phyloP scores from a whole-genome alignment of 345 rosid species.

The Nephelium lappaceum region DNA sequence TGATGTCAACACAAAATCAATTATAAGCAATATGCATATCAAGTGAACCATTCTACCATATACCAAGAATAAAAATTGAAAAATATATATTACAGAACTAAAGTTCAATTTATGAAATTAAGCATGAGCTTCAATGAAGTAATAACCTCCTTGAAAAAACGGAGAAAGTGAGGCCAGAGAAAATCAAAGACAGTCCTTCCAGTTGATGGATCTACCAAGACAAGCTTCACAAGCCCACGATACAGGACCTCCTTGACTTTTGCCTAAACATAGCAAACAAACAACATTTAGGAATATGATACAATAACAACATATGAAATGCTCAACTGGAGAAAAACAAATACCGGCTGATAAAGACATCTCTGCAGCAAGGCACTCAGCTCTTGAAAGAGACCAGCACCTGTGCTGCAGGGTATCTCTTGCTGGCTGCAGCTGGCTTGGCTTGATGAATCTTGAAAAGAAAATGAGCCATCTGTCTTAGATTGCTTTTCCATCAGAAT shows the following conservation, averaged over 20 bases:
- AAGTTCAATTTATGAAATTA: constrained; percentile 7
- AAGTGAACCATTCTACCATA: constrained; percentile 16
- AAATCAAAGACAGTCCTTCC: constrained; percentile 65
- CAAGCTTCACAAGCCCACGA: constrained; percentile 75
- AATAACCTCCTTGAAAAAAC: constrained; percentile 69
- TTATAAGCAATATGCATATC: neutral
- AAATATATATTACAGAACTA: neutral
- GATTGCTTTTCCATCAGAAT: constrained; percentile 71
- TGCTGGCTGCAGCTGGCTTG: constrained; percentile 94
- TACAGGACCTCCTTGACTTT: constrained; percentile 63
- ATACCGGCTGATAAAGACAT: constrained; percentile 85
- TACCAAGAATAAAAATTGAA: neutral
- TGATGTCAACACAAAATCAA: neutral
- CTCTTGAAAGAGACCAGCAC: constrained; percentile 63
- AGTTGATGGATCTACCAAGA: constrained; percentile 63
- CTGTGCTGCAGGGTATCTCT: constrained; percentile 43
- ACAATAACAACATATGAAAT: constrained; percentile 16
- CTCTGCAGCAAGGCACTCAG: constrained; percentile 81
- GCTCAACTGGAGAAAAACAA: neutral
- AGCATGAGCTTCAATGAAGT: constrained; percentile 24
- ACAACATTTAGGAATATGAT: constrained; percentile 20
- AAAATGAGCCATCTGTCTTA: constrained; percentile 45
- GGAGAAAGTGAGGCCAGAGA: constrained; percentile 79
- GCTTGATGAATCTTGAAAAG: constrained; percentile 82
- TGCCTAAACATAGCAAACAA: constrained; percentile 49